These are phyloP conservation scores for Magnusiomyces fungicola DNA, from an alignment of 1,139 yeast species.

Conservation along the genomic window DNA sequence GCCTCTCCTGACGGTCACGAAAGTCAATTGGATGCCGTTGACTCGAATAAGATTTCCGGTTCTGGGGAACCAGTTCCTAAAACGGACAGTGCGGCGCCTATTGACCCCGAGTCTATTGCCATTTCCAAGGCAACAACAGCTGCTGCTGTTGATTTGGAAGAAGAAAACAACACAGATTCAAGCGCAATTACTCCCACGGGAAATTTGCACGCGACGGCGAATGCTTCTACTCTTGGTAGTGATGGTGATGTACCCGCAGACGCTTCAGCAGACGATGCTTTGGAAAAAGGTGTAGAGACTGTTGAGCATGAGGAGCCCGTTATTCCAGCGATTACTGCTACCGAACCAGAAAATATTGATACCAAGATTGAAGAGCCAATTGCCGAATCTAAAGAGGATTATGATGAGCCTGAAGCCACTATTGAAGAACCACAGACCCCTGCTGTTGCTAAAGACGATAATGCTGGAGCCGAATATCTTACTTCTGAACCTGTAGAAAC, in stretches of 20 bases:
- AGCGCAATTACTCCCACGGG: too few species aligned
- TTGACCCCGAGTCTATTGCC: conserved; percentile 2
- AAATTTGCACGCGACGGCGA: too few species aligned
- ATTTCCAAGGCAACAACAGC: not conserved
- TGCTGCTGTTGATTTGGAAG: conserved; percentile 1
- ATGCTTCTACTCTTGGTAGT: conserved; percentile 6
- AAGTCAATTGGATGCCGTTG: conserved; percentile 1
- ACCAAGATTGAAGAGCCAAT: too few species aligned
- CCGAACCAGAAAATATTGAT: not conserved
- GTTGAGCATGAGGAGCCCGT: too few species aligned
- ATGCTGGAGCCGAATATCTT: conserved; percentile 9
- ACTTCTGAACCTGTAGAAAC: conserved; percentile 12
- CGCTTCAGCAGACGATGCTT: not conserved
- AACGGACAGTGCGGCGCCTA: too few species aligned
- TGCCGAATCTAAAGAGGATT: not conserved
- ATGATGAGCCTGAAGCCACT: too few species aligned
- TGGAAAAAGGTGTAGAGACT: not conserved
- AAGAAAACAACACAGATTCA: not conserved
- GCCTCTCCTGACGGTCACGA: conserved; percentile 1
- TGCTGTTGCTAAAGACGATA: not conserved
- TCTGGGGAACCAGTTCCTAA: too few species aligned
- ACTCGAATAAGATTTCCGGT: too few species aligned
- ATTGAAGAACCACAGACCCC: not conserved
- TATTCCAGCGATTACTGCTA: not conserved
- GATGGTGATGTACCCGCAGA: conserved; percentile 1